Evolutionary conservation across 306 rosid genomes (phyloP).

Genomic region (Carpinus viminea): DNA sequence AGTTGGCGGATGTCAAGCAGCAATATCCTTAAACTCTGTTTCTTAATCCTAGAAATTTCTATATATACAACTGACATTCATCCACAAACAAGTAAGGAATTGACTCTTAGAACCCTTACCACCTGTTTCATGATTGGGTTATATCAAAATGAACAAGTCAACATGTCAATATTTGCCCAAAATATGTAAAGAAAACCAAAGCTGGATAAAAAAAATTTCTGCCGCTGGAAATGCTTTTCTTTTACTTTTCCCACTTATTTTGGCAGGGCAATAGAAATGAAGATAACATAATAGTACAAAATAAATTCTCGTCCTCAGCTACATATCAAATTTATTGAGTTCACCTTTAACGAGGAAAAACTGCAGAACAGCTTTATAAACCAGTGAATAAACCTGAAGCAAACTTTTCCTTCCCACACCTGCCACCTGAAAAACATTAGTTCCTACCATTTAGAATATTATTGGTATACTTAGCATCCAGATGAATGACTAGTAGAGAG

Average conservation of each 20-base stretch:
- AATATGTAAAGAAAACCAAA: neutral
- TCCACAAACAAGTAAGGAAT: constrained; percentile 32
- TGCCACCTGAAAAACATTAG: constrained; percentile 74
- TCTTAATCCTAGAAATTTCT: neutral
- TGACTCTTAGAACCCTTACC: constrained; percentile 61
- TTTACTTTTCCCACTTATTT: constrained; percentile 17
- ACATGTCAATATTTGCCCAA: constrained; percentile 19
- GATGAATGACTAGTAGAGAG: constrained; percentile 16
- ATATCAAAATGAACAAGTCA: constrained; percentile 32
- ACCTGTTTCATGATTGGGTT: constrained; percentile 50
- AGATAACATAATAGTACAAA: neutral
- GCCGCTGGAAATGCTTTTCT: constrained; percentile 18
- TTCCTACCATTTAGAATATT: constrained; percentile 25
- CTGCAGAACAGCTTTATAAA: constrained; percentile 47
- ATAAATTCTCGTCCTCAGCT: neutral
- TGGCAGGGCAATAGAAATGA: neutral
- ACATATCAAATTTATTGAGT: constrained; percentile 6
- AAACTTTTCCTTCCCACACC: constrained; percentile 48
- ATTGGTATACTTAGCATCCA: neutral
- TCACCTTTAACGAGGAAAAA: constrained; percentile 76
- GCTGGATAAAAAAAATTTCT: neutral
- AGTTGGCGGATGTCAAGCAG: neutral
- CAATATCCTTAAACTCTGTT: neutral
- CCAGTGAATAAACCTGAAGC: constrained; percentile 40
- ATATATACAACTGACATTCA: neutral